Evolutionary conservation across 2,329 filamentous ascomycete genomes (phyloP).

Genomic region (Seiridium cupressi): DNA sequence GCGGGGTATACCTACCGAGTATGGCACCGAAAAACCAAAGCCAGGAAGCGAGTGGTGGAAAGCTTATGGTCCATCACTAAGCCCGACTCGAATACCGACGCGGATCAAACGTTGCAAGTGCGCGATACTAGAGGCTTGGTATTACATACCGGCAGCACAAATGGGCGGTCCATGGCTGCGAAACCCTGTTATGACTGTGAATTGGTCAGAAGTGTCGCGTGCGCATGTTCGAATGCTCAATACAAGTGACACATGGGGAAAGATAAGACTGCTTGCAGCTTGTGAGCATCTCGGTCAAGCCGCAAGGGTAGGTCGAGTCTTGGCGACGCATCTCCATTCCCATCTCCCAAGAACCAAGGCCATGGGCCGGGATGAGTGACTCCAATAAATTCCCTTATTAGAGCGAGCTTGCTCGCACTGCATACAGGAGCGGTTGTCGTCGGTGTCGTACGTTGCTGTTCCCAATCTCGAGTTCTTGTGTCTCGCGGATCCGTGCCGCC

Average conservation of each 20-base stretch:
- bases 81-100: neutral
- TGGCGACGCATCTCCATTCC: slow-evolving; percentile 16
- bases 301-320: slow-evolving; percentile 5
- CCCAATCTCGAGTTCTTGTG: neutral
- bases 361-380: neutral
- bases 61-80: neutral
- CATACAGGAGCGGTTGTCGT: neutral
- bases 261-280: neutral
- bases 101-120: neutral
- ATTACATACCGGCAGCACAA: neutral
- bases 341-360: neutral
- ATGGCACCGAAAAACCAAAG: neutral
- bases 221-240: neutral
- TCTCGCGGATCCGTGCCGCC: neutral
- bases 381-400: neutral
- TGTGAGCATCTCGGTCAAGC: neutral
- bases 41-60: neutral
- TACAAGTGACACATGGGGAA: neutral
- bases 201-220: neutral
- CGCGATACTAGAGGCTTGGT: neutral
- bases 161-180: no score
- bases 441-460: neutral
- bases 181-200: no score
- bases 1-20: neutral
- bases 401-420: neutral